Evolutionary conservation across 768 basidiomycete species (phyloP).

Genomic region (Peribolospora baueri): DNA sequence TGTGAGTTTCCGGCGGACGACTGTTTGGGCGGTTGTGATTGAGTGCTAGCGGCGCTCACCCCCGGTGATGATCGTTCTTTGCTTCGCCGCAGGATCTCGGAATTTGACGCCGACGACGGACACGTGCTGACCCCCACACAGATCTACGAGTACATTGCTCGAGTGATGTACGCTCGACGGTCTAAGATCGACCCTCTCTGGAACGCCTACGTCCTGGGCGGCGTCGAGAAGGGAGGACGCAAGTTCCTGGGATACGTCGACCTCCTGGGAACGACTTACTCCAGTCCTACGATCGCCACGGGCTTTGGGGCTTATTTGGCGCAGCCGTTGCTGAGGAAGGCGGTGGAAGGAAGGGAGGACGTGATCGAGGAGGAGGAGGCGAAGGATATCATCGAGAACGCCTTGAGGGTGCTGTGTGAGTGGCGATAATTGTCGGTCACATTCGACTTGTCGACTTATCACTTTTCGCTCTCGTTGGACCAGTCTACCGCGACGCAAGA

Average conservation of each 20-base stretch:
- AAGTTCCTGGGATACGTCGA: slow-evolving; percentile 90
- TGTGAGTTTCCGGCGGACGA: slow-evolving; percentile 18
- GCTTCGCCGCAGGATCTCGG: slow-evolving; percentile 25
- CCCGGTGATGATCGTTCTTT: too few species aligned
- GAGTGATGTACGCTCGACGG: slow-evolving; percentile 70
- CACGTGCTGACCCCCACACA: slow-evolving; percentile 64
- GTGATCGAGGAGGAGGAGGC: slow-evolving; percentile 55
- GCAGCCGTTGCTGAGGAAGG: slow-evolving; percentile 69
- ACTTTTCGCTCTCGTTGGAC: too few species aligned
- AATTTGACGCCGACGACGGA: slow-evolving; percentile 58
- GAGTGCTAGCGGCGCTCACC: not conserved
- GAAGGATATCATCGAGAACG: slow-evolving; percentile 46
- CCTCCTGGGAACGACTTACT: slow-evolving; percentile 85
- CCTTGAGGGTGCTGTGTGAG: slow-evolving; percentile 59
- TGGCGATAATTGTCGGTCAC: too few species aligned
- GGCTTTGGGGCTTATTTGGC: slow-evolving; percentile 87
- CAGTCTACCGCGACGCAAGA: slow-evolving; percentile 71
- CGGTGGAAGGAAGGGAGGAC: slow-evolving; percentile 50
- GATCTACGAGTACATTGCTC: slow-evolving; percentile 74
- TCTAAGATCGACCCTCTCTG: slow-evolving; percentile 80
- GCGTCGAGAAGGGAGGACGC: slow-evolving; percentile 53
- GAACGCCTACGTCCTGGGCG: slow-evolving; percentile 84
- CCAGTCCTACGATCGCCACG: slow-evolving; percentile 75
- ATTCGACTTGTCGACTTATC: too few species aligned
- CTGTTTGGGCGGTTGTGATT: not conserved